phyloP scores from a whole-genome alignment of 2,329 filamentous ascomycete species.

The Aspergillus candidus region DNA sequence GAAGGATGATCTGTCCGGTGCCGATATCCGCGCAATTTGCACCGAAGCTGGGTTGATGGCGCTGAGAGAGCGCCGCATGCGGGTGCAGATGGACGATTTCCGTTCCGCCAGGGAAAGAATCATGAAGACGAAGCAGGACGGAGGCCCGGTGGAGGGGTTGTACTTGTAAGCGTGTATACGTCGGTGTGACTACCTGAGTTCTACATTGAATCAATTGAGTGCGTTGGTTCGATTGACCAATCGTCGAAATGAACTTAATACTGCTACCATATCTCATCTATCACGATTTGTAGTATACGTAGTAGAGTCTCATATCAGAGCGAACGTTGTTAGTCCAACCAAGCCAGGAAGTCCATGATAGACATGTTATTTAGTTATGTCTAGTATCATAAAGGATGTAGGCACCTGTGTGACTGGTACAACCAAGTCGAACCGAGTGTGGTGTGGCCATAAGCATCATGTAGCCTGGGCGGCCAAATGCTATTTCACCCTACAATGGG shows the following conservation, averaged over 20 bases:
- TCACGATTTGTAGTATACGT: too few relatives aligned
- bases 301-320: too few relatives aligned
- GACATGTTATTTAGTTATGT: too few relatives aligned
- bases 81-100: slow-evolving; percentile 99
- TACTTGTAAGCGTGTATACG: slow-evolving; percentile 66
- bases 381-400: too few relatives aligned
- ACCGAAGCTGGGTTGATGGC: slow-evolving; percentile 94
- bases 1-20: slow-evolving; percentile 94
- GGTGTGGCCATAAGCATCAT: too few relatives aligned
- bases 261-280: too few relatives aligned
- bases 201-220: slow-evolving; percentile 4
- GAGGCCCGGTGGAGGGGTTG: slow-evolving; percentile 85
- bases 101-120: slow-evolving; percentile 86
- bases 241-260: slow-evolving; percentile 17
- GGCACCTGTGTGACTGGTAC: too few relatives aligned
- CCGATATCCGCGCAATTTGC: slow-evolving; percentile 98
- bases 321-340: too few relatives aligned
- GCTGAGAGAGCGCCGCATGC: slow-evolving; percentile 89
- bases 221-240: slow-evolving; percentile 5
- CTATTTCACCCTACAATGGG: too few relatives aligned
- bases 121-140: slow-evolving; percentile 96
- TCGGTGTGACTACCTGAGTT: slow-evolving; percentile 8
- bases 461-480: too few relatives aligned
- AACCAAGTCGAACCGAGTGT: too few relatives aligned
- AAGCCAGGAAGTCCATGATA: too few relatives aligned